phyloP scores from a whole-genome alignment of 2,329 filamentous ascomycete genomes.

The Apiospora rasikravindrae region DNA sequence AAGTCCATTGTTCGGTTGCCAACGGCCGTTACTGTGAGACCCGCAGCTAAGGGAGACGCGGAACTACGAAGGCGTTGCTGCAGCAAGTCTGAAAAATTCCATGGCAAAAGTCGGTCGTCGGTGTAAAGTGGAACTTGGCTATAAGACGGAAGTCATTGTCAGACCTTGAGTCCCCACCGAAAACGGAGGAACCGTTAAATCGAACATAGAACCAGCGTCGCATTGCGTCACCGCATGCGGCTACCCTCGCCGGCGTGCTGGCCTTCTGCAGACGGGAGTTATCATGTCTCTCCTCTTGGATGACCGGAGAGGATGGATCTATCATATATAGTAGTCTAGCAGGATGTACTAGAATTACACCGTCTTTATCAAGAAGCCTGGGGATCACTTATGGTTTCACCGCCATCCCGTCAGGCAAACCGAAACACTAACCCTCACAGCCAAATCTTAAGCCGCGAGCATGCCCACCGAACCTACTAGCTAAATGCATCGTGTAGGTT shows the following conservation, averaged over 20 bases:
- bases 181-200: slow-evolving; percentile 14
- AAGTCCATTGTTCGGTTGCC: background rate
- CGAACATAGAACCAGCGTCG: background rate
- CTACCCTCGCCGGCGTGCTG: background rate
- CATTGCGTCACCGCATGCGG: slow-evolving; percentile 3
- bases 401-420: background rate
- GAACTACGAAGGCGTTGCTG: slow-evolving; percentile 9
- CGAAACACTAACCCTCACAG: background rate
- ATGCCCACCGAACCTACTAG: slow-evolving; percentile 11
- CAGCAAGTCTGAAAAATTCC: slow-evolving; percentile 11
- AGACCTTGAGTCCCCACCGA: background rate
- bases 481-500: slow-evolving; percentile 8
- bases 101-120: slow-evolving; percentile 14
- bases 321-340: background rate
- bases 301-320: background rate
- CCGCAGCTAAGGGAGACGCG: slow-evolving; percentile 2
- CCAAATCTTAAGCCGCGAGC: background rate
- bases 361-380: background rate
- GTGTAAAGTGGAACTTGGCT: slow-evolving; percentile 13
- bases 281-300: background rate
- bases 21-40: background rate
- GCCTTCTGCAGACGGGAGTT: background rate
- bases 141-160: slow-evolving; percentile 9
- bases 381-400: background rate
- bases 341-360: background rate